Conservation (phyloP, 2,329 filamentous ascomycete genomes). For the Sporothrix euskadiensis region DNA sequence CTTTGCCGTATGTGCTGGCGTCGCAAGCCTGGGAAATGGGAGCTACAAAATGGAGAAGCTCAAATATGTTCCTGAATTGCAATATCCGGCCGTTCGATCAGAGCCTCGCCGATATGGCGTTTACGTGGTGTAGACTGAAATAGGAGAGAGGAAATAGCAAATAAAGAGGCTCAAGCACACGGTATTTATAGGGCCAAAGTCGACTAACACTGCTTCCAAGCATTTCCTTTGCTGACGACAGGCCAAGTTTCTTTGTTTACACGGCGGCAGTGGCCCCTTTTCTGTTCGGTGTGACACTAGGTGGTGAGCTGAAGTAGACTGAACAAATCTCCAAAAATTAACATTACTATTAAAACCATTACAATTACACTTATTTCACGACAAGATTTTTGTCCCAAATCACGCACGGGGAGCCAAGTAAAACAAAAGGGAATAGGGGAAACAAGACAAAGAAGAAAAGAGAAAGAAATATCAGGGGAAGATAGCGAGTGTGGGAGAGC, state of each 20-base stretch:
- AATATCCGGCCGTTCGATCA: conserved; percentile 1
- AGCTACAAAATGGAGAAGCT: neutral
- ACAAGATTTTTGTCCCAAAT: neutral
- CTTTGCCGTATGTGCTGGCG: neutral
- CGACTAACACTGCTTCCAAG: no score
- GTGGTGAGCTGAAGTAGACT: neutral
- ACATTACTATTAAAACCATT: neutral
- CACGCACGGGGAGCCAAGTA: neutral
- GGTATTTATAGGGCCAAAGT: neutral
- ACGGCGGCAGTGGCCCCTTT: neutral
- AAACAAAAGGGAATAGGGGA: neutral
- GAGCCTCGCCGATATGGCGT: conserved; percentile 10
- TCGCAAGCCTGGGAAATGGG: conserved; percentile 14
- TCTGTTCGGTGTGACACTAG: neutral
- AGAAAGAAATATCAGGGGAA: neutral
- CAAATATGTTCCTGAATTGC: neutral
- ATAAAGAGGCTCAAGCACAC: neutral
- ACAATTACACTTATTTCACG: neutral
- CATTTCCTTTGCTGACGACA: neutral
- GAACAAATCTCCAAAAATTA: neutral
- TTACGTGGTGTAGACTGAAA: neutral
- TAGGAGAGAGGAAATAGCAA: neutral
- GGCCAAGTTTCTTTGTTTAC: neutral
- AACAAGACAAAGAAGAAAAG: neutral
- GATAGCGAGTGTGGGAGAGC: no score